phyloP scores from a whole-genome alignment of 345 rosid species.

The Moringa oleifera region DNA sequence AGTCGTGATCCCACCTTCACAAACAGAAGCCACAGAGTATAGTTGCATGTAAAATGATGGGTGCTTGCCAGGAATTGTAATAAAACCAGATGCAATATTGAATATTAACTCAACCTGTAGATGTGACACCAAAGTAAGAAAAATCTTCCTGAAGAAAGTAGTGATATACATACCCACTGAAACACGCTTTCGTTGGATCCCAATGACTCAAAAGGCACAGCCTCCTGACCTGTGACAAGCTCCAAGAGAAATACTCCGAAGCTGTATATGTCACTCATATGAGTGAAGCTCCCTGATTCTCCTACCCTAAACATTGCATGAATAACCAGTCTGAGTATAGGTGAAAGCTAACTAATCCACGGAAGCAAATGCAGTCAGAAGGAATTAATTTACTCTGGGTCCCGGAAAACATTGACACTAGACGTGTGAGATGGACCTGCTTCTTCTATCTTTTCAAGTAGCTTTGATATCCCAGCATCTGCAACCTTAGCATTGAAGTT shows the following conservation, averaged over 20 bases:
- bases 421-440: slow-evolving; percentile 41
- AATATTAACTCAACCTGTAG: no score
- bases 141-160: neutral
- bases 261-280: slow-evolving; percentile 53
- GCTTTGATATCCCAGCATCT: slow-evolving; percentile 42
- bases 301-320: slow-evolving; percentile 28
- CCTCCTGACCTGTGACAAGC: slow-evolving; percentile 49
- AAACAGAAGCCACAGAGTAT: neutral
- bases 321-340: neutral
- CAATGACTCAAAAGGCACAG: slow-evolving; percentile 18
- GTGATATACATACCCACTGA: slow-evolving; percentile 36
- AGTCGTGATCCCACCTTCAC: slow-evolving; percentile 38
- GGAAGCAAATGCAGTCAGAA: slow-evolving; percentile 1
- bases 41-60: no score
- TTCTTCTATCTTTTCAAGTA: slow-evolving; percentile 42
- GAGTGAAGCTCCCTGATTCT: slow-evolving; percentile 30
- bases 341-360: slow-evolving; percentile 1
- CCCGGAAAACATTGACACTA: slow-evolving; percentile 34
- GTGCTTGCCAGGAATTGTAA: no score
- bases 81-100: no score
- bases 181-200: slow-evolving; percentile 39
- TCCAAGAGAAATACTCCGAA: slow-evolving; percentile 69
- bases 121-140: neutral
- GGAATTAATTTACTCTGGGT: slow-evolving; percentile 53
- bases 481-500: slow-evolving; percentile 56